Base-by-base conservation (phyloP, 2,329 filamentous ascomycete genomes). In the Neurospora sp. region DNA sequence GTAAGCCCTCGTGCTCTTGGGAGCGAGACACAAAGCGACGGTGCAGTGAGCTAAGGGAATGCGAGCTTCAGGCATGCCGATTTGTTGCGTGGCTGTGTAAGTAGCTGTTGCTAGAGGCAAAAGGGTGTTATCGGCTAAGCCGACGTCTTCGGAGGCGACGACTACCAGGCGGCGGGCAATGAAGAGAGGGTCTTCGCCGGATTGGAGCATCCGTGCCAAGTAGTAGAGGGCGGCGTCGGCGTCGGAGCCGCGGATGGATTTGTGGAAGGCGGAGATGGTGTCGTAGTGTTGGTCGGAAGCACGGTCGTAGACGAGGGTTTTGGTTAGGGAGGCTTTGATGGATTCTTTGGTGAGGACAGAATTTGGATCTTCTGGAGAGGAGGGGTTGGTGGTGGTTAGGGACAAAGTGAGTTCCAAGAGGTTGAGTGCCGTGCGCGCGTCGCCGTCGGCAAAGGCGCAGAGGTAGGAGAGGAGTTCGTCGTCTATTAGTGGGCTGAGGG, bases 211-310 rank as follows among this genome's bases (percentile, higher is more conserved):
- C 41, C 96, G 90, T 0, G 92, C 92, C 1, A 99, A 88, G 79
- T 98, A 99, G 82, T 98, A 99, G 1, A 99, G 85, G 0, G 95
- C 87, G 0, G 95, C 96, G 79, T 98, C 92, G 0, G 95, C 80
- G 76, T 97, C 90, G 69, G 89, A 91, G 52, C 96, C 96, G 66
- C 96, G 91, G 10, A 98, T 90, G 2, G 93, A 93, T 77, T 99
- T 99, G 85, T 98, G 96, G 76, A 98, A 96, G 38, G 96, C 96
- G 0, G 92, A 97, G 76, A 99, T 98, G 68, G 92, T 96, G 78
- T 99, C 95, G 82, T 98, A 99, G 81, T 98, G 96, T 78, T 97
- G 93, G 80, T 99, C 96, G 68, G 96, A 95, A 0, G 92, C 92
- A 69, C 96, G 89, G 80, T 99, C 96, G 80, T 98, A 98, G 15